Conservation (phyloP, 495 filamentous ascomycete species). For the Rhypophila decipiens region DNA sequence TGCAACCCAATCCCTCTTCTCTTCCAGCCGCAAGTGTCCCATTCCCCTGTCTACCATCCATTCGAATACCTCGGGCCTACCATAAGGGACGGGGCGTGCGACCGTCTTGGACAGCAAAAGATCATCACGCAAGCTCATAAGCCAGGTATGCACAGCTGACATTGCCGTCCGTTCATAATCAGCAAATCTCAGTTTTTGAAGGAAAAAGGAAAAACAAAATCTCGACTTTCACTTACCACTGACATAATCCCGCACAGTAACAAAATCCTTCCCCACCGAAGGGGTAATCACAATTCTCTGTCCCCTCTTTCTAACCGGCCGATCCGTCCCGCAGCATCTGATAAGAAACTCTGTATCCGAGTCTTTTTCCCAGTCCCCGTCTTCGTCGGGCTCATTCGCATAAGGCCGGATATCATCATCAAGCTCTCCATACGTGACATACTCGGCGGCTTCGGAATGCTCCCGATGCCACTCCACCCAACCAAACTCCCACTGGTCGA, state of each 20-base stretch:
- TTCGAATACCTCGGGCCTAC: not conserved
- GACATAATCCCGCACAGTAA: conserved; percentile 7
- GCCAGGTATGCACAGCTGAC: conserved; percentile 12
- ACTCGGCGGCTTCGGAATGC: conserved; percentile 6
- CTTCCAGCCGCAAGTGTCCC: not conserved
- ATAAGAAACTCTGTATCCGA: conserved; percentile 11
- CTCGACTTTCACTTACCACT: conserved; percentile 7
- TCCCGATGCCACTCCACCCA: conserved; percentile 11
- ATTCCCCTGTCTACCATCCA: conserved; percentile 4
- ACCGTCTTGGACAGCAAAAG: conserved; percentile 4
- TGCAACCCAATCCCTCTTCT: conserved; percentile 6
- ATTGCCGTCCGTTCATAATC: not conserved
- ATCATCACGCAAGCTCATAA: conserved; percentile 7
- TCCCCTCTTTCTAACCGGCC: conserved; percentile 8
- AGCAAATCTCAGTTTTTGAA: not conserved
- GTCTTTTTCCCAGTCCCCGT: conserved; percentile 13
- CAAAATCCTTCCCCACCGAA: conserved; percentile 3
- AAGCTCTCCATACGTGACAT: conserved; percentile 15
- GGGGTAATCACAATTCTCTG: conserved; percentile 7
- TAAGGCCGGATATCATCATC: conserved; percentile 12
- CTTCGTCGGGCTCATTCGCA: conserved; percentile 8
- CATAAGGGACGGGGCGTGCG: conserved; percentile 4
- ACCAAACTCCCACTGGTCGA: conserved; percentile 13
- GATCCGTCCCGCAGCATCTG: conserved; percentile 9
- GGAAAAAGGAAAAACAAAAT: too few relatives aligned